Base-by-base conservation (phyloP, 305 asterid genomes). In the Striga hermonthica region DNA sequence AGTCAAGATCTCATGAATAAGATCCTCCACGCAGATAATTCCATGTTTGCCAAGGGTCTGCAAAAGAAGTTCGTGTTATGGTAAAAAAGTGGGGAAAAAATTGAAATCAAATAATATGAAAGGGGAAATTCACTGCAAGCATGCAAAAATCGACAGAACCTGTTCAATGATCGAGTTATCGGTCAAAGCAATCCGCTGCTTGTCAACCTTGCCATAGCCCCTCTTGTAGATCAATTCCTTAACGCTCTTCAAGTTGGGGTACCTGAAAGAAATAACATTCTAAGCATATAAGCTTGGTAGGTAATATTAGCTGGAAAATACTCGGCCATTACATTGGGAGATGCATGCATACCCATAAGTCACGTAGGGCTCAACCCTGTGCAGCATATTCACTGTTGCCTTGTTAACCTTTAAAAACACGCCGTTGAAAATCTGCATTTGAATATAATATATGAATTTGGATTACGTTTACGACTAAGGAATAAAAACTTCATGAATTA, bases 401-500 rank as follows among this genome's bases (percentile, higher is more conserved):
- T 87, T 87, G 90, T 87, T 87, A 14, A 83, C 95, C 72, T 85
- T 88, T 58, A 88, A 72, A 74, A 88, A 88, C 16, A 85, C 95
- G 0, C 95, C 93, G 54, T 88, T 88, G 40, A 88, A 88, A 58
- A 88, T 85, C 95, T 88, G 84, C 72, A 70, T 28, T 6, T 9
- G 48, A 28, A 67, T 40, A 16, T 40, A 49, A 16, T 11, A 48
- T 22, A 22, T 22, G 31, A 22, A 22, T 22, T 22, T 2, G 2
- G 31, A 22, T 22, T 22, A 22, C 31, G 1, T 22, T 0, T 22
- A 22, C 1, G 31, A 22, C 1, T 2, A 22, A 0, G 31, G 31
- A 22, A 22, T 22, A 22, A 0, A 22, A 22, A 22, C 31, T 22
- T 22, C 31, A 22, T 22, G 31, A 22, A 22, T 22, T 22, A 22